Percentiles rank a stretch among this genome's conserved stretches.
Evolutionary conservation across 164 flowering plant genomes (phyloP).

Genomic region (Liquidambar formosana): DNA sequence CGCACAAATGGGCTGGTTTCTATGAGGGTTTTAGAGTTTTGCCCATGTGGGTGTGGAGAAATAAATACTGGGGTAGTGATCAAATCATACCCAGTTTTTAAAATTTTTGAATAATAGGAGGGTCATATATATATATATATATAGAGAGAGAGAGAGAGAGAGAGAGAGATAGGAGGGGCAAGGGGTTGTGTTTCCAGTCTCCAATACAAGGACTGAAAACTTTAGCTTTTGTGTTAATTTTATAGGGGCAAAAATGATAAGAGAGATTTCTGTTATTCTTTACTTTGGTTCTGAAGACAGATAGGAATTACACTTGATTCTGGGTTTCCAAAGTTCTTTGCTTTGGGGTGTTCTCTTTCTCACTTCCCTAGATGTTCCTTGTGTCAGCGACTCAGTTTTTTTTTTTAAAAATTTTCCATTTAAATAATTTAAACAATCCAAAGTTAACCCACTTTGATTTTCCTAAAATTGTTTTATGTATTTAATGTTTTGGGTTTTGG

Average conservation of each 20-base stretch:
- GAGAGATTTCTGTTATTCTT: conserved; percentile 48
- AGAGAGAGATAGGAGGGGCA: conserved; percentile 22
- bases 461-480: background rate
- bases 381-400: conserved; percentile 33
- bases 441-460: conserved; percentile 31
- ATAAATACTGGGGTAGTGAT: conserved; percentile 47
- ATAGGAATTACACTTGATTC: conserved; percentile 57
- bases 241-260: conserved; percentile 27
- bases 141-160: conserved; percentile 15
- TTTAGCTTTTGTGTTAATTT: conserved; percentile 58
- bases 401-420: too few species aligned
- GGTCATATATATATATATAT: background rate
- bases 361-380: conserved; percentile 88
- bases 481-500: conserved; percentile 4
- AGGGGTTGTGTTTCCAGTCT: conserved; percentile 59
- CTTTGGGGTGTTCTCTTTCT: conserved; percentile 57
- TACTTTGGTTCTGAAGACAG: conserved; percentile 40
- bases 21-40: conserved; percentile 25
- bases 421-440: conserved; percentile 20
- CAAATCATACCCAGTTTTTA: conserved; percentile 38
- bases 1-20: conserved; percentile 15
- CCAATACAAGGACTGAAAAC: conserved; percentile 73
- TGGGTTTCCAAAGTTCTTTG: conserved; percentile 57
- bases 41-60: conserved; percentile 47
- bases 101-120: background rate